phyloP scores from a whole-genome alignment of 2,329 filamentous ascomycete species.

The Pyrenochaeta sp. region DNA sequence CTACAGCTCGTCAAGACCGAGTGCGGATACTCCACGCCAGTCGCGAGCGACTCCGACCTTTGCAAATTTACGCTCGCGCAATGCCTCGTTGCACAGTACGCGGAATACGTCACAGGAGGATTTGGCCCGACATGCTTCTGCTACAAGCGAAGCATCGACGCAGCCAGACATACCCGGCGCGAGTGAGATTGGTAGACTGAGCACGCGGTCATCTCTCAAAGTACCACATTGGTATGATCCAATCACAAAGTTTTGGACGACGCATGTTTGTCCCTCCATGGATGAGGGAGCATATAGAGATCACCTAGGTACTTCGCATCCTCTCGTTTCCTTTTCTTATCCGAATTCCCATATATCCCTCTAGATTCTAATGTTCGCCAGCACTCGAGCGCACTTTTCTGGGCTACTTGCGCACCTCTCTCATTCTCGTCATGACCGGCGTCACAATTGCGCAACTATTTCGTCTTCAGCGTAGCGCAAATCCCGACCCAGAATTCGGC shows the following conservation, averaged over 20 bases:
- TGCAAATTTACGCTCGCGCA: constrained; percentile 10
- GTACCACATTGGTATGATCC: constrained; percentile 47
- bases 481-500: constrained; percentile 59
- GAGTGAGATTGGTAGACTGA: neutral
- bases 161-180: constrained; percentile 3
- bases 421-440: constrained; percentile 73
- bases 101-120: constrained; percentile 8
- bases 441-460: constrained; percentile 74
- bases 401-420: constrained; percentile 74
- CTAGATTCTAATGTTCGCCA: constrained; percentile 43
- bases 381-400: constrained; percentile 79
- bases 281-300: constrained; percentile 62
- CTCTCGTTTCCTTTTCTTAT: neutral
- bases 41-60: constrained; percentile 1
- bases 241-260: constrained; percentile 58
- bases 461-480: constrained; percentile 62
- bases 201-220: neutral
- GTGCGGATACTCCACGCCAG: neutral
- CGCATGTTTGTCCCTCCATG: constrained; percentile 61
- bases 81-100: constrained; percentile 3
- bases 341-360: constrained; percentile 4
- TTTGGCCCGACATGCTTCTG: constrained; percentile 2
- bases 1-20: neutral
- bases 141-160: constrained; percentile 11
- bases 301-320: constrained; percentile 62